A percentile compares a stretch with the other conserved stretches of the same genome.
These are phyloP conservation scores for Globisporangium emineosum DNA, from an alignment of 352 stramenopile species.

Conservation along the genomic window DNA sequence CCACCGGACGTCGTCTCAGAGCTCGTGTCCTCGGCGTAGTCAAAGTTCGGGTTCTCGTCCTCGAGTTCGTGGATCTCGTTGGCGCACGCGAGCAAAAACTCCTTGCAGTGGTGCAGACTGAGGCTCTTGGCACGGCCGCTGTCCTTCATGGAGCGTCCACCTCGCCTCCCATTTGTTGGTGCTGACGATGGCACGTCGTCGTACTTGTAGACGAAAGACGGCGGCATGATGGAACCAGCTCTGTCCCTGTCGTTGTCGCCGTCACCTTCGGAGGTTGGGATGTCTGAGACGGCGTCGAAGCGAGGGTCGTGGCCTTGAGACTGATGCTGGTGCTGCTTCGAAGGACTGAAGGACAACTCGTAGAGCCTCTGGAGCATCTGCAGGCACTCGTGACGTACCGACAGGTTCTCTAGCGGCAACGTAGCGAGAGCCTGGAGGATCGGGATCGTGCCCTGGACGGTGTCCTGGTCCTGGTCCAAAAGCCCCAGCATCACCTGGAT, in stretches of 20 bases:
- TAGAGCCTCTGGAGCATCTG: slow-evolving; percentile 37
- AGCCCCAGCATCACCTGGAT: slow-evolving; percentile 53
- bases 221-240: slow-evolving; percentile 2
- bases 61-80: slow-evolving; percentile 84
- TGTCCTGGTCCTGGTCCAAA: slow-evolving; percentile 51
- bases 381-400: slow-evolving; percentile 37
- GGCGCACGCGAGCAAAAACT: slow-evolving; percentile 67
- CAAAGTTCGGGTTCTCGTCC: slow-evolving; percentile 57
- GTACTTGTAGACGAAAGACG: slow-evolving; percentile 19
- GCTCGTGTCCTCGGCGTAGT: slow-evolving; percentile 62
- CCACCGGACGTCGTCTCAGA: slow-evolving; percentile 14
- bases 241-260: neutral
- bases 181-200: slow-evolving; percentile 14
- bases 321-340: neutral
- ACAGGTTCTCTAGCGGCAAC: slow-evolving; percentile 40
- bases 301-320: neutral
- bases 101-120: slow-evolving; percentile 54
- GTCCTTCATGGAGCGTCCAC: slow-evolving; percentile 3
- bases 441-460: slow-evolving; percentile 41
- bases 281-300: slow-evolving; percentile 15
- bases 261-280: slow-evolving; percentile 14
- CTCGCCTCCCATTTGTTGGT: neutral
- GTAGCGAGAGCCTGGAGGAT: slow-evolving; percentile 40
- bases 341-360: neutral
- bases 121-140: slow-evolving; percentile 44